phyloP scores from a whole-genome alignment of 106 monocot species.

The Dactylorhiza incarnata region DNA sequence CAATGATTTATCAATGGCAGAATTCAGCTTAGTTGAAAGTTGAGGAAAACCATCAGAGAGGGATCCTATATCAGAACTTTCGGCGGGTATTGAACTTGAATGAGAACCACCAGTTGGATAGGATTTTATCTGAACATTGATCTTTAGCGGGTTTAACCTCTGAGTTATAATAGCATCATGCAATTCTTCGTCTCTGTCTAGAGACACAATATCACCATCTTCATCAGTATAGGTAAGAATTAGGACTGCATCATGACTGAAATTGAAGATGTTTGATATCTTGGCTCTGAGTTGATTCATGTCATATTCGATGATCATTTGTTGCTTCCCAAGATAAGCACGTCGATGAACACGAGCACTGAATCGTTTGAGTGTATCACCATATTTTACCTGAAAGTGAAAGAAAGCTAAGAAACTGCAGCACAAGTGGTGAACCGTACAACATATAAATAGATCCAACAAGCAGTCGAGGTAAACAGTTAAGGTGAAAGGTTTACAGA shows the following conservation, averaged over 20 bases:
- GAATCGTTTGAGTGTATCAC: slow-evolving; percentile 59
- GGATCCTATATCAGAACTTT: background rate
- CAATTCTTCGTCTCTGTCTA: slow-evolving; percentile 72
- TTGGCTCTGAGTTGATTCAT: slow-evolving; percentile 46
- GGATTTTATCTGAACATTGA: slow-evolving; percentile 46
- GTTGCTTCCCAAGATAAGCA: too few relatives aligned
- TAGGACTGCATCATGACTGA: slow-evolving; percentile 39
- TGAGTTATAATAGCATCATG: slow-evolving; percentile 73
- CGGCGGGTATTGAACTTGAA: slow-evolving; percentile 1
- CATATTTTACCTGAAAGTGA: slow-evolving; percentile 65
- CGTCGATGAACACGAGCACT: slow-evolving; percentile 27
- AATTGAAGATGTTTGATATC: slow-evolving; percentile 53
- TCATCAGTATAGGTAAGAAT: slow-evolving; percentile 75
- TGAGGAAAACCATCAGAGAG: background rate
- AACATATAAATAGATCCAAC: too few relatives aligned
- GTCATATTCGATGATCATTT: slow-evolving; percentile 29
- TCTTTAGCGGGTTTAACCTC: slow-evolving; percentile 68
- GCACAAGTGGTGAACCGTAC: too few relatives aligned
- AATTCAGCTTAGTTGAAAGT: slow-evolving; percentile 10
- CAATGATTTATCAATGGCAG: slow-evolving; percentile 35
- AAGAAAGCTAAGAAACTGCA: background rate
- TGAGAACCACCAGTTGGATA: slow-evolving; percentile 9
- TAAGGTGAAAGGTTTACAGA: too few relatives aligned
- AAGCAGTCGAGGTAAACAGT: too few relatives aligned
- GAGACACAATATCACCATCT: slow-evolving; percentile 76